Base-by-base conservation (phyloP, 306 rosid species). In the Quercus glauca region DNA sequence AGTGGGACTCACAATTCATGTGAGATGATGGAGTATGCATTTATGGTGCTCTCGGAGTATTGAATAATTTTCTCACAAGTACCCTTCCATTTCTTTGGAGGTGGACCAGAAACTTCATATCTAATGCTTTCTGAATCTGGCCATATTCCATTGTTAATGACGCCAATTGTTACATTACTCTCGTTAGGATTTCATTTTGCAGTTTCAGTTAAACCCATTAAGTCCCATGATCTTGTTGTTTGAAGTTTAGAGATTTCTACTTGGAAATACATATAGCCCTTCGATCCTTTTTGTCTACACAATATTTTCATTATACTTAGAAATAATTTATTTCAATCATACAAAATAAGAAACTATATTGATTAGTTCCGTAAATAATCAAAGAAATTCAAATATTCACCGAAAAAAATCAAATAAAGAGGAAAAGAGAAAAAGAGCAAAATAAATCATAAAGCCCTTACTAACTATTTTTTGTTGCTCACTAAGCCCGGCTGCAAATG, bases 61-160 rank as follows among this genome's bases (percentile, higher is more conserved):
- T 25, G 1, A 25, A 25, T 25, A 1, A 2, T 25, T 25, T 25
- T 25, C 2, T 2, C 26, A 25, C 1, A 25, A n/a, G 57, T 55
- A 0, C 86, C 86, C 26, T 15, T 79, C 86, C 86, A 79, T 51
- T 83, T 83, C 17, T 55, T 45, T 0, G 83, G 87, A 41, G 77
- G 37, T 26, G 56, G 63, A 2, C 83, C 71, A 33, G 28, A 19
- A 21, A 71, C 78, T 23, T 72, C 49, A 33, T 76, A 81, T 1
- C 59, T 78, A 3, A 84, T 76, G 35, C 84, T 76, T 25, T 76
- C 61, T 7, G 84, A 76, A 3, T 84, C 77, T 0, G 79, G 87
- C 84, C 84, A 80, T 2, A 84, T 59, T 41, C 82, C 79, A 20
- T 17, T 13, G 65, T 84, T 84, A 9, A 84, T 5, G 1, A 80